A percentile compares a stretch with the other conserved stretches of the same genome.
Evolutionary conservation across 805 yeast species (phyloP).

Genomic region (Wickerhamiella occidentalis): DNA sequence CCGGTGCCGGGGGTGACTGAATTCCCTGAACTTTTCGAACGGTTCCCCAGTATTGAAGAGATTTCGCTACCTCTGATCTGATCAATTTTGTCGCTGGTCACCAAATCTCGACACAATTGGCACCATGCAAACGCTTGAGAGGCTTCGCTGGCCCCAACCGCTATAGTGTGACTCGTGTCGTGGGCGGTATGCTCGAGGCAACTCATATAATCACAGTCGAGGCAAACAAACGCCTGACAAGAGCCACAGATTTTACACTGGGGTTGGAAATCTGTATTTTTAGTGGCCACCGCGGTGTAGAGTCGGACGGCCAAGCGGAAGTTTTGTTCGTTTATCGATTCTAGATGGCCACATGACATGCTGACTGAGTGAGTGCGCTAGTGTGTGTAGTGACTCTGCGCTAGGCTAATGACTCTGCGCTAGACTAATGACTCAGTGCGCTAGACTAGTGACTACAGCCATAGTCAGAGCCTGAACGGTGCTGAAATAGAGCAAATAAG

Average conservation of each 20-base stretch:
- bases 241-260: constrained; percentile 9
- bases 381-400: too few relatives aligned
- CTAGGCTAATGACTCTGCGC: too few relatives aligned
- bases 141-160: constrained; percentile 48
- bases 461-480: too few relatives aligned
- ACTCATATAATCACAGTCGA: constrained; percentile 19
- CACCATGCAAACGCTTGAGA: constrained; percentile 54
- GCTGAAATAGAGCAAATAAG: too few relatives aligned
- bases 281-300: constrained; percentile 2
- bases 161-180: constrained; percentile 36
- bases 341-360: constrained; percentile 2
- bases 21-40: too few relatives aligned
- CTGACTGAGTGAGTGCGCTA: constrained; percentile 4
- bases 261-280: not conserved
- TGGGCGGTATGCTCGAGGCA: constrained; percentile 19
- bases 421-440: too few relatives aligned
- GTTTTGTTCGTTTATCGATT: not conserved
- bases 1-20: not conserved
- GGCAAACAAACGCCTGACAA: constrained; percentile 24
- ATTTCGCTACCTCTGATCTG: constrained; percentile 30
- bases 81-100: constrained; percentile 32
- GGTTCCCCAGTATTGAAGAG: not conserved
- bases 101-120: not conserved
- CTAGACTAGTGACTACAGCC: too few relatives aligned
- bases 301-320: constrained; percentile 4